Percentiles rank a stretch among this genome's conserved stretches.
These are phyloP conservation scores for Escovopsis weberi DNA, from an alignment of 2,329 filamentous ascomycete species.

Conservation along the genomic window DNA sequence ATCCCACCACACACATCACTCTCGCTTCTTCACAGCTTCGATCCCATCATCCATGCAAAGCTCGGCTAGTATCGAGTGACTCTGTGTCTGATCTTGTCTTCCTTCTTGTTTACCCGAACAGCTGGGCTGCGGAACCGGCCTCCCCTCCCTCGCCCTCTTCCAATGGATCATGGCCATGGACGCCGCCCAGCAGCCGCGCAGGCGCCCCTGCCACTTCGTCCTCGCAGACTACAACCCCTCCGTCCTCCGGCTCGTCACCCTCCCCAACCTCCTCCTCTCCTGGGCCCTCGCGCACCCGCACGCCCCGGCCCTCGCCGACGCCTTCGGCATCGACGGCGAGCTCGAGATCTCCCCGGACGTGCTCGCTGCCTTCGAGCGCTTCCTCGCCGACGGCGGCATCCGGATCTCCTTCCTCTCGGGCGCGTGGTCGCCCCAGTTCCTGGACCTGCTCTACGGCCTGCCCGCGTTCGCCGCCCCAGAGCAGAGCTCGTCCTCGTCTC, in stretches of 20 bases:
- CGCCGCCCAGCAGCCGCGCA: constrained; percentile 3
- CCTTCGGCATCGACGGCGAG: constrained; percentile 41
- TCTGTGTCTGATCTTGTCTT: neutral
- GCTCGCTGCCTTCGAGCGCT: constrained; percentile 40
- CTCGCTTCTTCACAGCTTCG: too few species aligned
- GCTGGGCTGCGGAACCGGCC: constrained; percentile 66
- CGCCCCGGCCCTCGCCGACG: constrained; percentile 25
- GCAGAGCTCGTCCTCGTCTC: too few species aligned
- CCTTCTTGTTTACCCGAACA: constrained; percentile 17
- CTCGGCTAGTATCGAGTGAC: neutral
- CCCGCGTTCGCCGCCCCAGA: constrained; percentile 4
- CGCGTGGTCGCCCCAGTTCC: constrained; percentile 54
- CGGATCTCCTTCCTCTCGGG: constrained; percentile 56
- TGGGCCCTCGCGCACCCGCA: constrained; percentile 40
- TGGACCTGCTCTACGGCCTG: constrained; percentile 37
- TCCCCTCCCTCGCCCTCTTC: constrained; percentile 59
- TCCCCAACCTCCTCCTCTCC: constrained; percentile 62
- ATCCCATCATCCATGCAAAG: neutral
- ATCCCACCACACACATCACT: neutral
- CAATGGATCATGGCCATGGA: constrained; percentile 36
- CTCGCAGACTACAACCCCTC: constrained; percentile 70
- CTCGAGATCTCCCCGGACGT: constrained; percentile 48
- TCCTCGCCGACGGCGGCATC: constrained; percentile 36
- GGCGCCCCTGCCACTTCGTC: constrained; percentile 38
- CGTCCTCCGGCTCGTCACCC: constrained; percentile 62